Percentiles rank a stretch among this genome's conserved stretches.
Conservation (phyloP, 2,329 filamentous ascomycete genomes). For the Fusarium ambrosium region DNA sequence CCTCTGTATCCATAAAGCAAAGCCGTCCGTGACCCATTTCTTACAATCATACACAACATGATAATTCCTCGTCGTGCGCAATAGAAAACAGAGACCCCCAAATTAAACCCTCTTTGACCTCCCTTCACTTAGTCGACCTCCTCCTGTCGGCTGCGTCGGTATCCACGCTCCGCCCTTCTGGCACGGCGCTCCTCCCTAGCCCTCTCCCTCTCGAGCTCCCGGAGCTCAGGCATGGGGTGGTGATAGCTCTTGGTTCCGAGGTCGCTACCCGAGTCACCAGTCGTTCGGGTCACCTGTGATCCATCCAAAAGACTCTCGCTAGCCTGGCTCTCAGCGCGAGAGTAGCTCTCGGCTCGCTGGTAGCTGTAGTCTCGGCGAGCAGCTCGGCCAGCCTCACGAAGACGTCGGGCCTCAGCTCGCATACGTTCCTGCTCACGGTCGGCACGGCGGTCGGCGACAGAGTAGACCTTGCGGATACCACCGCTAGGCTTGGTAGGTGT, state of each 20-base stretch:
- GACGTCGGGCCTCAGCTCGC: conserved; percentile 67
- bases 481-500: conserved; percentile 58
- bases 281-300: conserved; percentile 52
- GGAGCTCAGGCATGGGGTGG: conserved; percentile 68
- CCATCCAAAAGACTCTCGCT: conserved; percentile 53
- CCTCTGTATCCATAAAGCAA: conserved; percentile 30
- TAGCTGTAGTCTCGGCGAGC: conserved; percentile 67
- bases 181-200: conserved; percentile 54
- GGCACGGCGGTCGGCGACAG: conserved; percentile 67
- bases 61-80: conserved; percentile 8
- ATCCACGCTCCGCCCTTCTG: conserved; percentile 49
- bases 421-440: conserved; percentile 67
- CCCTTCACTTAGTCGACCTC: conserved; percentile 41
- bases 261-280: conserved; percentile 58
- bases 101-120: background rate
- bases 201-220: conserved; percentile 51
- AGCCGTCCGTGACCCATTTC: conserved; percentile 35
- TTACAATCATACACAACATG: conserved; percentile 31
- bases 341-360: conserved; percentile 54
- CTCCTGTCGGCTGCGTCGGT: conserved; percentile 51
- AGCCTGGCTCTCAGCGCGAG: conserved; percentile 42
- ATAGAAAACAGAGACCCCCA: background rate
- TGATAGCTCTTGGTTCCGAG: conserved; percentile 70
- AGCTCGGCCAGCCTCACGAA: conserved; percentile 66
- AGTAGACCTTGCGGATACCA: conserved; percentile 74